A percentile compares a stretch with the other conserved stretches of the same genome.
These are phyloP conservation scores for Craspedostauros australis DNA, from an alignment of 108 stramenopile genomes.

Conservation along the genomic window DNA sequence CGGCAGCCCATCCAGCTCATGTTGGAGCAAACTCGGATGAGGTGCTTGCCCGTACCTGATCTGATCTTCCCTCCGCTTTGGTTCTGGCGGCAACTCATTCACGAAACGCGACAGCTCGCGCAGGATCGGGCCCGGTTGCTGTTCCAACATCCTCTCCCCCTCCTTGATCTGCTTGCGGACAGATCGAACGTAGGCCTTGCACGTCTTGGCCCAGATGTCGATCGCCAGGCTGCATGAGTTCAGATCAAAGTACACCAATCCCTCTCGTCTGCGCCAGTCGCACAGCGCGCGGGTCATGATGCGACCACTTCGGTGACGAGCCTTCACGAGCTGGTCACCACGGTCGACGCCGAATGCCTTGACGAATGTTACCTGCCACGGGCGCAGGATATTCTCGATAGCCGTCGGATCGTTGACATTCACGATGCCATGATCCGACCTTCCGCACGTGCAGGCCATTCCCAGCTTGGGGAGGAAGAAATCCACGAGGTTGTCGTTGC, in stretches of 20 bases:
- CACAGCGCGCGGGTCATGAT: slow-evolving; percentile 40
- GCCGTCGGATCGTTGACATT: slow-evolving; percentile 55
- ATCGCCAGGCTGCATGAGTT: slow-evolving; percentile 62
- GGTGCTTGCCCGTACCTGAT: too few species aligned
- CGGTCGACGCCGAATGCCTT: slow-evolving; percentile 31
- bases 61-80: slow-evolving; percentile 5
- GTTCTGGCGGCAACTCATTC: slow-evolving; percentile 13
- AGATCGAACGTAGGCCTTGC: slow-evolving; percentile 57
- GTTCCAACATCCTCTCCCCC: slow-evolving; percentile 15
- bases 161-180: slow-evolving; percentile 42
- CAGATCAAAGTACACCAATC: slow-evolving; percentile 37
- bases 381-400: slow-evolving; percentile 53
- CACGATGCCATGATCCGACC: slow-evolving; percentile 7
- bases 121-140: slow-evolving; percentile 2
- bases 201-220: slow-evolving; percentile 62
- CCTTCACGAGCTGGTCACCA: slow-evolving; percentile 48
- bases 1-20: too few species aligned
- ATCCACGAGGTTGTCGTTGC: slow-evolving; percentile 55
- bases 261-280: slow-evolving; percentile 41
- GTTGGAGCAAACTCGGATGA: too few species aligned
- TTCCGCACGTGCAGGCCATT: slow-evolving; percentile 65
- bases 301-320: slow-evolving; percentile 34
- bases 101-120: slow-evolving; percentile 29
- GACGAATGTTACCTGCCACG: slow-evolving; percentile 69
- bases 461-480: slow-evolving; percentile 76